phyloP scores from a whole-genome alignment of 1,284 basidiomycete species.

The Puccinia coronata region DNA sequence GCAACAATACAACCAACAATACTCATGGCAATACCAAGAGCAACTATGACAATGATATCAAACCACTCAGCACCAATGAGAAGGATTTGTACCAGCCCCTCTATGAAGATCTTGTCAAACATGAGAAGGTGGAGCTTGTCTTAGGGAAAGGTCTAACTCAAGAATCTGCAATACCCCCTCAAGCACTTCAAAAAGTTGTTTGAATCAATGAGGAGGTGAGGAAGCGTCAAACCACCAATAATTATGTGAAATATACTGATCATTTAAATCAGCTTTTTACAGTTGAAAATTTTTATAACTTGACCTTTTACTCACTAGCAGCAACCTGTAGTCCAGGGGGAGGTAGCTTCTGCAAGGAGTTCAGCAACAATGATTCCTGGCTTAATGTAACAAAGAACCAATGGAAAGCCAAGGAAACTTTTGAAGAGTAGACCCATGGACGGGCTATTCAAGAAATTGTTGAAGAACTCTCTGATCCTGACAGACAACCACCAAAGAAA shows the following conservation, averaged over 20 bases:
- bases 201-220: not conserved
- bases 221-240: not conserved
- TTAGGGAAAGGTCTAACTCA: not conserved
- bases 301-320: not conserved
- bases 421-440: constrained; percentile 12
- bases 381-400: not conserved
- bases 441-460: constrained; percentile 3
- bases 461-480: not conserved
- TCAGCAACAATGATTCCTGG: not conserved
- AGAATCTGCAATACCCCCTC: not conserved
- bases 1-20: not conserved
- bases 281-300: not conserved
- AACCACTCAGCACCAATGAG: not conserved
- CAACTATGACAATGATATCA: not conserved
- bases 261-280: not conserved
- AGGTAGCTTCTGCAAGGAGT: not conserved
- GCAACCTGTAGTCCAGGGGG: not conserved
- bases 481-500: not conserved
- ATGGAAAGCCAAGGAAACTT: not conserved
- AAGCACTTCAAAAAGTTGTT: not conserved
- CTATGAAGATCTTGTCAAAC: not conserved
- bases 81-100: not conserved
- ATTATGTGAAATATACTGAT: not conserved
- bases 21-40: not conserved
- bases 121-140: not conserved